These are phyloP conservation scores for Liriodendron chinense DNA, from an alignment of 164 flowering plant species.

Conservation along the genomic window DNA sequence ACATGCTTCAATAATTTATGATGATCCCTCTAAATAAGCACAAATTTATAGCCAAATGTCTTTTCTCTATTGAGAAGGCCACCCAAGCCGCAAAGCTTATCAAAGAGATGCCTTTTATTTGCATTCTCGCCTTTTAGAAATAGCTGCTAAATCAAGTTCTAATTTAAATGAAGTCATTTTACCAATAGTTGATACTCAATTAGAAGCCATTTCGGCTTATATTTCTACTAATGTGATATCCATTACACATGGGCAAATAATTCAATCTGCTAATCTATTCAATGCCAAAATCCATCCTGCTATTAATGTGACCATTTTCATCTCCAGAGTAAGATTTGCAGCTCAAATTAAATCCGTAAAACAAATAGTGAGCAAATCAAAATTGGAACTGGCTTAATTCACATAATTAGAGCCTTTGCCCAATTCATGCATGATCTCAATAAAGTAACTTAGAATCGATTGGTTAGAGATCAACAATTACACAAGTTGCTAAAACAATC, in stretches of 20 bases:
- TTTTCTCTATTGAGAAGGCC: not conserved
- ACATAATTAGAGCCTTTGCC: not conserved
- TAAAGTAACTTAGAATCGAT: no score
- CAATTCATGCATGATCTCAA: not conserved
- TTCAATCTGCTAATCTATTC: not conserved
- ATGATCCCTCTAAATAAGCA: not conserved
- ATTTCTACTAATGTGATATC: not conserved
- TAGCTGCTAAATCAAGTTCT: conserved; percentile 1
- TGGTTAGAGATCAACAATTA: no score
- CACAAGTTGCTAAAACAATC: no score
- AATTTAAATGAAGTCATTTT: not conserved
- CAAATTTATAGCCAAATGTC: not conserved
- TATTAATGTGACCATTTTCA: no score
- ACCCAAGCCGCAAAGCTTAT: not conserved
- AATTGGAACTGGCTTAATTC: not conserved
- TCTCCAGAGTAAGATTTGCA: not conserved
- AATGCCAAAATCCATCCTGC: not conserved
- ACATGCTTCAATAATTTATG: no score
- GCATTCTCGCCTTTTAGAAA: not conserved
- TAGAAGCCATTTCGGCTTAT: not conserved
- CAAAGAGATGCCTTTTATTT: not conserved
- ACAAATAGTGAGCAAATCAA: not conserved
- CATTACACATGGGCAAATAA: not conserved
- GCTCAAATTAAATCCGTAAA: not conserved
- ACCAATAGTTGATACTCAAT: not conserved